Base-by-base conservation (phyloP, 371 early-diverging fungal species). In the Apophysomyces ossiformis region DNA sequence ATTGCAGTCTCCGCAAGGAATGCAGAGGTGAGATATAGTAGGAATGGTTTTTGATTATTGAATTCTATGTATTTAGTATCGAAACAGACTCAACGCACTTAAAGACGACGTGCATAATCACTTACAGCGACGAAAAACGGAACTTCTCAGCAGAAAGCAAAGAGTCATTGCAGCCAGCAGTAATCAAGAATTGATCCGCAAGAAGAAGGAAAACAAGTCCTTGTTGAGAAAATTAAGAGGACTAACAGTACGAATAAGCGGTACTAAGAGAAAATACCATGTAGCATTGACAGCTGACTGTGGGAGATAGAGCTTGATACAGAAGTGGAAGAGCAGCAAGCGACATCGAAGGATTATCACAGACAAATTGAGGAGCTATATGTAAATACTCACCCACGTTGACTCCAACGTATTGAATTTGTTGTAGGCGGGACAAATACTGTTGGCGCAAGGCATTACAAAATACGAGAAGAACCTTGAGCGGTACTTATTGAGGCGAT, bases 401-500 rank as follows among this genome's bases (percentile, higher is more conserved):
- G 32, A 26, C 3, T 26, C 2, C 32, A 26, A 26, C 32, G 1
- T 26, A 26, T 26, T 26, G 32, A 26, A 26, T 26, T 44, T 37
- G 60, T 7, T 39, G 56, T 70, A 77, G 80, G 66, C 68, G 38
- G 47, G 65, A 36, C 72, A 76, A 71, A 50, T 61, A 8, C 57
- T 64, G 35, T 32, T 72, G 15, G 37, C 67, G 36, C 74, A 72
- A 38, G 59, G 18, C 9, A 69, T 69, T 43, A 64, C 62, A 57
- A 69, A 74, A 37, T 83, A 87, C 38, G 91, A 93, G 67, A 88
- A 91, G 64, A 78, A 82, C 46, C 74, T 92, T 16, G 93, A 93
- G 62, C 87, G 89, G 58, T 94, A 91, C 72, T 72, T 95, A 47
- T 82, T 93, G 18, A 90, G 91, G 66, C 83, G 92, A 60, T 86